phyloP scores from a whole-genome alignment of 805 yeast species.

The Debaryomyces castellii region DNA sequence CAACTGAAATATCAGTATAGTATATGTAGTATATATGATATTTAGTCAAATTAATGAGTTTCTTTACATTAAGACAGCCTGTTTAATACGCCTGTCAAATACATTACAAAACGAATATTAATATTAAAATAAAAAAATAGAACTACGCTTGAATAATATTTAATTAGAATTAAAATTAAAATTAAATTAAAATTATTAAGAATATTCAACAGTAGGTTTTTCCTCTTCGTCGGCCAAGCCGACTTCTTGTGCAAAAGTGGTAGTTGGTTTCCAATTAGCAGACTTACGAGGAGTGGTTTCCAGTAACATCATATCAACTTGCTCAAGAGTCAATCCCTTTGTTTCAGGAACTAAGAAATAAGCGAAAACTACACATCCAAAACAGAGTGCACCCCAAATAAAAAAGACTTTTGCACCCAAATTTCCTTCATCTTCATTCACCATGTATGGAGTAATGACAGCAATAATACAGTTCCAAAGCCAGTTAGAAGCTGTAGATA shows the following conservation, averaged over 20 bases:
- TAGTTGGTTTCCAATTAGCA: constrained; percentile 5
- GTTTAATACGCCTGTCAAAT: no score
- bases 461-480: constrained; percentile 28
- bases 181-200: background rate
- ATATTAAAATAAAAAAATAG: no score
- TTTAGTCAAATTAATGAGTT: background rate
- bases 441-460: constrained; percentile 27
- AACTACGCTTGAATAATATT: no score
- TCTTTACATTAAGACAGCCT: no score
- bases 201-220: constrained; percentile 3
- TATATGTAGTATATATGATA: background rate
- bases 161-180: background rate
- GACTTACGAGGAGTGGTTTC: constrained; percentile 5
- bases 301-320: constrained; percentile 34
- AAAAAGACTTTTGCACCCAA: constrained; percentile 42
- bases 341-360: constrained; percentile 38
- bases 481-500: constrained; percentile 39
- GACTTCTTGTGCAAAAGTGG: constrained; percentile 4
- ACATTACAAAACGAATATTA: no score
- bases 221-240: constrained; percentile 2
- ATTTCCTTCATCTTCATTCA: constrained; percentile 37
- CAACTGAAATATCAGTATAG: background rate
- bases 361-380: constrained; percentile 31
- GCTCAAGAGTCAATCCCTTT: constrained; percentile 42
- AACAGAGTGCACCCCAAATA: constrained; percentile 44